Evolutionary conservation across 192 early-diverging fungal genomes (phyloP).

Genomic region (Phlyctochytrium bullatum): DNA sequence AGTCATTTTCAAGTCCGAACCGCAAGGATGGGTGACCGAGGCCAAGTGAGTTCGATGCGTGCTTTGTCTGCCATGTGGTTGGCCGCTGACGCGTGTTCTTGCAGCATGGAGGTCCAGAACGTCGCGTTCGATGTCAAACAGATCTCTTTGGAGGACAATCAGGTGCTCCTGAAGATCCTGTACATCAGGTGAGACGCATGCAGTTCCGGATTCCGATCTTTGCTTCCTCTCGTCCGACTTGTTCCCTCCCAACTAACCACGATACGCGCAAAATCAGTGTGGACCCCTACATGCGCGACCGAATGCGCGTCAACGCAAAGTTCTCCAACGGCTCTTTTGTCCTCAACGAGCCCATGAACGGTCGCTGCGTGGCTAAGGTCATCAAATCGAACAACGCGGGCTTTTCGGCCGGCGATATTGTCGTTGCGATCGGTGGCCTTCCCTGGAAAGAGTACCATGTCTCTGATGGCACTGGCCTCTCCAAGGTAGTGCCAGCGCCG

Average conservation of each 20-base stretch:
- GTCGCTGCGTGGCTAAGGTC: conserved; percentile 62
- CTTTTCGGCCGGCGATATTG: conserved; percentile 59
- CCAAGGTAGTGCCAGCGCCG: conserved; percentile 31
- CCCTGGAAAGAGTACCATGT: conserved; percentile 61
- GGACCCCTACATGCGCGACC: conserved; percentile 73
- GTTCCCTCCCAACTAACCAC: too few species aligned
- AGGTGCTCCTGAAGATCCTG: conserved; percentile 56
- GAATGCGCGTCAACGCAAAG: conserved; percentile 55
- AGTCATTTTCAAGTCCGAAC: conserved; percentile 42
- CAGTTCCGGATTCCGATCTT: too few species aligned
- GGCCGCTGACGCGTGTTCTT: too few species aligned
- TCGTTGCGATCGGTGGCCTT: conserved; percentile 54
- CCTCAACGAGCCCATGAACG: conserved; percentile 62
- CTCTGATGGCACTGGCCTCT: conserved; percentile 18
- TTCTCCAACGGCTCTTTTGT: conserved; percentile 46
- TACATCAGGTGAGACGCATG: too few species aligned
- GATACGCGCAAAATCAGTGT: too few species aligned
- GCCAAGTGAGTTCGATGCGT: conserved; percentile 10
- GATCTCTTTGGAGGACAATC: conserved; percentile 37
- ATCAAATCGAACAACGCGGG: conserved; percentile 58
- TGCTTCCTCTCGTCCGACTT: too few species aligned
- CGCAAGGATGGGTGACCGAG: conserved; percentile 28
- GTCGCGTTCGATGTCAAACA: conserved; percentile 45
- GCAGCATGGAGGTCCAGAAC: conserved; percentile 43
- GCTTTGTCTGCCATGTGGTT: too few species aligned